Base-by-base conservation (phyloP, 345 rosid genomes). In the Alliaria petiolata region DNA sequence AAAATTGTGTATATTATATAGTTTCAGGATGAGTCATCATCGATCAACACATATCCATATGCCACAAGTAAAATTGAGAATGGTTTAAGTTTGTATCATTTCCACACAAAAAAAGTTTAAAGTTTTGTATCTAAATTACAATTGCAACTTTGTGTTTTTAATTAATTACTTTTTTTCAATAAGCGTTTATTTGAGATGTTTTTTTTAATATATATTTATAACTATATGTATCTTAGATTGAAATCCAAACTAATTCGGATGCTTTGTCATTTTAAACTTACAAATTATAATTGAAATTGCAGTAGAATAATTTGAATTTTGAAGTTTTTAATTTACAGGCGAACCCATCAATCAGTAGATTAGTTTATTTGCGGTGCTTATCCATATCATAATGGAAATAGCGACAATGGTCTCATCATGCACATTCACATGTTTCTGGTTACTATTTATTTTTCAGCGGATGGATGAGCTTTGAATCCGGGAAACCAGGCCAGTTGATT, bases 391-490 rank as follows among this genome's bases (percentile, higher is more conserved):
- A 56, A 22, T 55, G 54, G 44, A 43, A 30, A 12, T 13, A 4
- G 20, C 26, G 75, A 61, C 53, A 71, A 31, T 6, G 15, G 42
- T 34, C 42, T 62, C 69, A 62, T 62, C 69, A 62, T 62, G 62
- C 39, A 47, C 25, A 53, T 16, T 44, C 28, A 19, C 31, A 28
- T 28, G 5, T 28, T 4, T 72, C n/a, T 28, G 33, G 40, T 64
- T 45, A 65, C 49, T 55, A 20, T 62, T 52, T 52, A 31, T 9
- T 30, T 52, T 15, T 40, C 17, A 45, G 64, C 63, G 25, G 5
- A 22, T 14, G 61, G 72, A 57, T 73, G 72, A 49, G 44, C 53
- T n/a, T 57, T 65, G 45, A 40, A 64, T 38, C 72, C 72, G 53
- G 56, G 16, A 39, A 57, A 65, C 7, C 54, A 65, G 61, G 65